Evolutionary conservation across 73 alveolate species (phyloP).

Genomic region (Blepharisma japonicum): DNA sequence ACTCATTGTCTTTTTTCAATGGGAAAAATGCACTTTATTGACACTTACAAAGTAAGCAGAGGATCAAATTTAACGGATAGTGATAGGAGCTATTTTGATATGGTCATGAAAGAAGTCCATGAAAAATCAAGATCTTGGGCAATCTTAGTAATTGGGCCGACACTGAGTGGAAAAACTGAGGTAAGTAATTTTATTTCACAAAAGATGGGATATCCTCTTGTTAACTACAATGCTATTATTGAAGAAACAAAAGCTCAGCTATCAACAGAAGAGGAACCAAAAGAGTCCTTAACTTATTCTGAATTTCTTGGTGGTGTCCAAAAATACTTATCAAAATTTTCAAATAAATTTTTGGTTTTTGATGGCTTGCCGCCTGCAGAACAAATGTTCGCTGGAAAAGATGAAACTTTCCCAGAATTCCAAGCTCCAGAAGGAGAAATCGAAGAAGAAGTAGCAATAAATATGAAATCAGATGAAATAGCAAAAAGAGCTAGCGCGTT

Average conservation of each 20-base stretch:
- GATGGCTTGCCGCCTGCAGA: slow-evolving; percentile 25
- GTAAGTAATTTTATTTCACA: neutral
- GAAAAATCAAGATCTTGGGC: neutral
- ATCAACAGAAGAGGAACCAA: slow-evolving; percentile 32
- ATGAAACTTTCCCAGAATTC: slow-evolving; percentile 3
- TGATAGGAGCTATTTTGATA: neutral
- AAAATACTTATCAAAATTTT: neutral
- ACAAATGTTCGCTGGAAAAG: neutral
- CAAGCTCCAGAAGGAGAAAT: slow-evolving; percentile 1
- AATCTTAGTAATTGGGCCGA: slow-evolving; percentile 1
- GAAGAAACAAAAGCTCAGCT: slow-evolving; percentile 25
- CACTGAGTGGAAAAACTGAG: slow-evolving; percentile 7
- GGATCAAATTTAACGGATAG: neutral
- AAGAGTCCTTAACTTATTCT: slow-evolving; percentile 17
- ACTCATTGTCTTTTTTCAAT: slow-evolving; percentile 21
- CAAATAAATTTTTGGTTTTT: neutral
- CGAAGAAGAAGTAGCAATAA: slow-evolving; percentile 1
- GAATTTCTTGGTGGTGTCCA: slow-evolving; percentile 17
- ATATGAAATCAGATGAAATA: neutral
- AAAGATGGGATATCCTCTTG: neutral
- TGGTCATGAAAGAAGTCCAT: neutral
- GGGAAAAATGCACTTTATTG: slow-evolving; percentile 37
- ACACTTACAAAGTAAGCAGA: neutral
- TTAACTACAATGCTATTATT: neutral
- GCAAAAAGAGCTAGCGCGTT: neutral